phyloP scores from a whole-genome alignment of 495 filamentous ascomycete genomes.

The Tuber indicum region DNA sequence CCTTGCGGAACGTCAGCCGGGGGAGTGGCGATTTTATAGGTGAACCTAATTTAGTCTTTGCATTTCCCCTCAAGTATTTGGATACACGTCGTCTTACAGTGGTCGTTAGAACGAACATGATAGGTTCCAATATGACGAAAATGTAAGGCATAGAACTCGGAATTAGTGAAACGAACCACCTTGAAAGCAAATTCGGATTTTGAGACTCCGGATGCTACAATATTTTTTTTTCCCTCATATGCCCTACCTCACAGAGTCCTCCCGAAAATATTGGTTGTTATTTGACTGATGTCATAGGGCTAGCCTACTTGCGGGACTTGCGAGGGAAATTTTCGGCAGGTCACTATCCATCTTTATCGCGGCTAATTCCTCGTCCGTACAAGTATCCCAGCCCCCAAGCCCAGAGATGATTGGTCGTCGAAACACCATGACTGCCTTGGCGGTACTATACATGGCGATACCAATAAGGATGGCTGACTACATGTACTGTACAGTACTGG shows the following conservation, averaged over 20 bases:
- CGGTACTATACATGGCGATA: not conserved
- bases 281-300: not conserved
- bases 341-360: not conserved
- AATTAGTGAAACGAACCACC: not conserved
- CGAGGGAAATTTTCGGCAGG: not conserved
- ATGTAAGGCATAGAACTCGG: not conserved
- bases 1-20: not conserved
- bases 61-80: not conserved
- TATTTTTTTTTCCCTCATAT: not conserved
- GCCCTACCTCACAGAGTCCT: not conserved
- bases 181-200: not conserved
- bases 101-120: not conserved
- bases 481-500: not conserved
- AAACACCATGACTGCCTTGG: not conserved
- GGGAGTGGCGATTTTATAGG: not conserved
- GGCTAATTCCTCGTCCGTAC: not conserved
- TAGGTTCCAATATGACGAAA: not conserved
- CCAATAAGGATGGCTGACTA: not conserved
- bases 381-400: not conserved
- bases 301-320: not conserved
- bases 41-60: not conserved
- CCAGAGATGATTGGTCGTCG: not conserved
- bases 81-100: not conserved
- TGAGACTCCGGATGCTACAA: not conserved
- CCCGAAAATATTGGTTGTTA: not conserved